Conservation (phyloP, 495 filamentous ascomycete genomes). For the Penicillium diatomitis region DNA sequence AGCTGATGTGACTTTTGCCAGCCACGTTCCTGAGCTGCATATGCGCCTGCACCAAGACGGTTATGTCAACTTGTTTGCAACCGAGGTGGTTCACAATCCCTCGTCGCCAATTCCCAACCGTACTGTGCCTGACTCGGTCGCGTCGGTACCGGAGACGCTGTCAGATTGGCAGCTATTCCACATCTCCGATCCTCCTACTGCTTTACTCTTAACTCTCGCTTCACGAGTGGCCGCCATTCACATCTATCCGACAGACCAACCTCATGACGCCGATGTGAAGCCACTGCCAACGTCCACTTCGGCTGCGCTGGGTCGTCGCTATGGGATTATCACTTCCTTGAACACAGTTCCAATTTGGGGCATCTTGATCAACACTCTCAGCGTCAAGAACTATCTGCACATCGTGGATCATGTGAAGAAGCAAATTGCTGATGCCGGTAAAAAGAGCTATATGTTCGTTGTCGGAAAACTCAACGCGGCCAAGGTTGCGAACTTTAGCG, state of each 20-base stretch:
- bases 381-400: conserved; percentile 78
- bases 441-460: conserved; percentile 92
- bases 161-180: conserved; percentile 77
- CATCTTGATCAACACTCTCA: conserved; percentile 90
- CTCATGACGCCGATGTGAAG: conserved; percentile 23
- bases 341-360: conserved; percentile 78
- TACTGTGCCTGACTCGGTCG: conserved; percentile 44
- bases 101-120: conserved; percentile 82
- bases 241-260: conserved; percentile 58
- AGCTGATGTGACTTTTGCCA: conserved; percentile 80
- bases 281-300: conserved; percentile 42
- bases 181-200: conserved; percentile 73
- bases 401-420: conserved; percentile 63
- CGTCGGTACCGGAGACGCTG: conserved; percentile 42
- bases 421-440: conserved; percentile 65
- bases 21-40: conserved; percentile 52
- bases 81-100: conserved; percentile 68
- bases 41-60: conserved; percentile 45
- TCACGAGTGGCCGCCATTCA: conserved; percentile 70
- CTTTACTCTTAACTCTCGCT: conserved; percentile 77
- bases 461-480: conserved; percentile 94
- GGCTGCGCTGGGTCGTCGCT: conserved; percentile 67
- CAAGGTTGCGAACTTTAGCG: conserved; percentile 92
- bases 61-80: conserved; percentile 60
- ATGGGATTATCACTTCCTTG: conserved; percentile 74